Base-by-base conservation (phyloP, 148 eudicot species). In the Chenopodium album region DNA sequence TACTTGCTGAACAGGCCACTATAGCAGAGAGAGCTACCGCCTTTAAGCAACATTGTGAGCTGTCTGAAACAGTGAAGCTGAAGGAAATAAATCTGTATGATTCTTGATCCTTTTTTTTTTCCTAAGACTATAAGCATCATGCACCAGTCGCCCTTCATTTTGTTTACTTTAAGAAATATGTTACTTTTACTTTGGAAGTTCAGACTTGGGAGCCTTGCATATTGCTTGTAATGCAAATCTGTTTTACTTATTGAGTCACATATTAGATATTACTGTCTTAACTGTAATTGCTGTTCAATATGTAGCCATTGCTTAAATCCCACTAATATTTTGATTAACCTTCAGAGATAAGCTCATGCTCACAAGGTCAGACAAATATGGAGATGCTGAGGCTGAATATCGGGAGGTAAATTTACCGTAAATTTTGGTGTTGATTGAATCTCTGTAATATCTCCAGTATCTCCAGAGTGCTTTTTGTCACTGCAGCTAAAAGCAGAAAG, bases 71-170 rank as follows among this genome's bases (percentile, higher is more conserved):
- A 71, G 89, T 92, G 73, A 96, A 94, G 88, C 87, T 96, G 81
- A 96, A 96, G 90, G 97, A 94, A 86, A 96, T 96, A 54, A 94
- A 94, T 81, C 83, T 96, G 99, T 96, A 92, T 73, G 97, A 50
- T 71, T 82, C 72, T 79, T 71, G 44, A 44, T 50, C 62, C 56
- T 77, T 56, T 59, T 41, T 59, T 41, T 73, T 29, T 9, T 28
- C 1, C 29, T 29, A 50, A 52, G 31, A 32, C 0, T 7, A 19
- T 50, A 37, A 76, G 48, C 44, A 52, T 56, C 34, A 48, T 52
- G 17, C 37, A 26, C 6, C 37, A 46, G 62, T n/a, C 19, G 0
- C 75, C 56, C 31, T 9, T 46, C 7, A 2, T 67, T 62, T 7
- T 59, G 20, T 41, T 41, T 37, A 34, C 37, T 60, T 20, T 66